A percentile compares a stretch with the other conserved stretches of the same genome.
phyloP scores from a whole-genome alignment of 2,329 filamentous ascomycete species.

The Diaporthe sp. region DNA sequence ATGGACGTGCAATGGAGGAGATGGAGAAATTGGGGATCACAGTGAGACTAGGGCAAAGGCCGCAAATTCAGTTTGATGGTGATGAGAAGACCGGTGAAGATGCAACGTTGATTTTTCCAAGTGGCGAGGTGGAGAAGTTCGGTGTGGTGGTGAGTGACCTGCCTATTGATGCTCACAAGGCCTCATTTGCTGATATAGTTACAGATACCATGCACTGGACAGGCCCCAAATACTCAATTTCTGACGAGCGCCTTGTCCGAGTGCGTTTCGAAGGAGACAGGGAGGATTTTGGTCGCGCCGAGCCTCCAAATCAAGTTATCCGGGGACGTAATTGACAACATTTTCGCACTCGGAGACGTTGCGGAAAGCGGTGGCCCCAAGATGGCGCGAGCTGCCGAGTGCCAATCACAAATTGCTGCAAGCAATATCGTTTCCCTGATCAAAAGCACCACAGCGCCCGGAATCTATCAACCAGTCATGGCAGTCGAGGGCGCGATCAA shows the following conservation, averaged over 20 bases:
- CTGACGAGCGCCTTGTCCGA: constrained; percentile 59
- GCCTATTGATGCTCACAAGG: constrained; percentile 34
- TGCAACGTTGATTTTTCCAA: constrained; percentile 57
- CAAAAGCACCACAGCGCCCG: constrained; percentile 54
- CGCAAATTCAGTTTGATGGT: constrained; percentile 58
- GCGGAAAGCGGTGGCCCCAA: constrained; percentile 68
- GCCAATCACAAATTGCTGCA: constrained; percentile 66
- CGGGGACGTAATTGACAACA: constrained; percentile 61
- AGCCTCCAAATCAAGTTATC: constrained; percentile 67
- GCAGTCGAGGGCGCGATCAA: constrained; percentile 67
- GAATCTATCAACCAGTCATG: constrained; percentile 56
- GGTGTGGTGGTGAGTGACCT: constrained; percentile 18
- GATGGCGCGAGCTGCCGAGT: constrained; percentile 63
- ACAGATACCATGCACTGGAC: constrained; percentile 72
- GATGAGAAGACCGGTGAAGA: constrained; percentile 61
- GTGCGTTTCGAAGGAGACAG: constrained; percentile 58
- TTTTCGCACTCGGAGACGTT: constrained; percentile 77
- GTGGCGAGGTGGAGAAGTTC: not conserved
- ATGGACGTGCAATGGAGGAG: constrained; percentile 56
- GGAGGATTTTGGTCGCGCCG: constrained; percentile 66
- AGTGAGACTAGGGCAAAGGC: constrained; percentile 48
- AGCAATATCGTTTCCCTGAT: constrained; percentile 68
- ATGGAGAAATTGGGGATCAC: constrained; percentile 63
- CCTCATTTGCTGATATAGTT: not conserved
- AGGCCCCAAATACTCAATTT: constrained; percentile 68